phyloP scores from a whole-genome alignment of 75 land plant genomes.

The Pinus taeda region DNA sequence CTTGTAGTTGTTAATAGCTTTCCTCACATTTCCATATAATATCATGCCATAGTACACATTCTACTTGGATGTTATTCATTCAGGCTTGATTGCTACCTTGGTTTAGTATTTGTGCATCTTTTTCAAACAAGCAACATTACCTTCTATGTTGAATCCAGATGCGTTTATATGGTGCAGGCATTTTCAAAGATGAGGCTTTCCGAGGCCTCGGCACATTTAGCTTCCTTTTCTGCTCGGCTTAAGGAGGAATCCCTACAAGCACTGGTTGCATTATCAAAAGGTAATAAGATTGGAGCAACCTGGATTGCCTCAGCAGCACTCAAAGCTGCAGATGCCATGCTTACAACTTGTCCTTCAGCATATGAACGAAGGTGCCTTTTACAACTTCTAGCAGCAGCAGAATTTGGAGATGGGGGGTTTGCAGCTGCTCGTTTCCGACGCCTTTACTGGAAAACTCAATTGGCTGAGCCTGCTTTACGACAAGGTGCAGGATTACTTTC shows the following conservation, averaged over 20 bases:
- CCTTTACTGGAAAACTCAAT: constrained; percentile 85
- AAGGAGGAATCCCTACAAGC: constrained; percentile 64
- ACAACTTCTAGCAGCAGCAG: constrained; percentile 86
- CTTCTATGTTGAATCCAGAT: not conserved
- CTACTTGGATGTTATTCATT: not conserved
- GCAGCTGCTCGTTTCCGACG: constrained; percentile 64
- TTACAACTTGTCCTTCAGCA: constrained; percentile 82
- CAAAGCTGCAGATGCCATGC: constrained; percentile 88
- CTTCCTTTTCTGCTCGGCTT: constrained; percentile 72
- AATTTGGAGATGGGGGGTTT: constrained; percentile 97
- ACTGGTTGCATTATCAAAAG: constrained; percentile 25
- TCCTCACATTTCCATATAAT: not conserved
- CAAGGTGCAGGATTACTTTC: constrained; percentile 41
- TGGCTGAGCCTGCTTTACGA: constrained; percentile 83
- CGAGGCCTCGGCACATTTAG: constrained; percentile 89
- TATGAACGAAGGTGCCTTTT: constrained; percentile 90
- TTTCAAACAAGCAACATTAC: not conserved
- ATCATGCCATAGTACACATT: not conserved
- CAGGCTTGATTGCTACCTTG: not conserved
- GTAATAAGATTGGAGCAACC: constrained; percentile 36
- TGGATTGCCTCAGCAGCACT: constrained; percentile 85
- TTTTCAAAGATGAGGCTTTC: constrained; percentile 96
- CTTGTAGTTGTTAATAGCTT: not conserved
- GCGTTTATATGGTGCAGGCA: constrained; percentile 48
- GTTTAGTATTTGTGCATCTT: not conserved